Evolutionary conservation across 495 filamentous ascomycete species (phyloP), one percentile per base, ranked within the genome.

Genomic region (Penicillium cosmopolitanum): DNA sequence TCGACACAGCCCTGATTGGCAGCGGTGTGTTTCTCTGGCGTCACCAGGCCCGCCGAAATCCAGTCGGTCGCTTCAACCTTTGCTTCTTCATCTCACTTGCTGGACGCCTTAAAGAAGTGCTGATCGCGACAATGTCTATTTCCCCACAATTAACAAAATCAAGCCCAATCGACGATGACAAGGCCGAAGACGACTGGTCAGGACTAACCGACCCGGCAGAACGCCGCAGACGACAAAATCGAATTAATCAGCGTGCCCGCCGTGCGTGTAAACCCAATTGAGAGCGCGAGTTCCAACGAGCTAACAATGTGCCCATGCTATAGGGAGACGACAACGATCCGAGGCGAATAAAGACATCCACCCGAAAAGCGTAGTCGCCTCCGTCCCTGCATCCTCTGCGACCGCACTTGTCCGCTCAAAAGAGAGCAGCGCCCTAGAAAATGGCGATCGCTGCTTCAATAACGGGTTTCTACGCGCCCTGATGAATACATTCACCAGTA

Each of bases 201-300:
- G 77, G 73, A 0, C 44, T 75, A 13, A 69, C 68, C 3, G 74
- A 77, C 50, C 64, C 70, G 3, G 68, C 68, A 40, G 77, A 80
- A 55, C 64, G 79, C 3, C 66, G 77, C 35, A 57, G 69, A 46
- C 59, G 70, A 33, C 78, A 81, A 61, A 81, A 81, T 60, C 67
- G 78, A 12, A 50, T 79, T 16, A 78, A 80, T 54, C 77, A 81
- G 60, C 62, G 77, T 50, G 76, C 77, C 18, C 72, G 66, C 51
- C 66, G 77, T 79, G 48, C 57, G 51, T 60, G 59, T 9, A 11
- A 16, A 16, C 43, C 15, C 12, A 9, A 19, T 8, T 4, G 33
- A 53, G 28, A 18, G 15, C n/a, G 16, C 31, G 33, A 12, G 4
- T 40, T 40, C 19, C 8, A 19, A 18, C 5, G 18, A 19, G 16